These are phyloP conservation scores for Solanum hybrid DNA, from an alignment of 305 asterid species.

Conservation along the genomic window DNA sequence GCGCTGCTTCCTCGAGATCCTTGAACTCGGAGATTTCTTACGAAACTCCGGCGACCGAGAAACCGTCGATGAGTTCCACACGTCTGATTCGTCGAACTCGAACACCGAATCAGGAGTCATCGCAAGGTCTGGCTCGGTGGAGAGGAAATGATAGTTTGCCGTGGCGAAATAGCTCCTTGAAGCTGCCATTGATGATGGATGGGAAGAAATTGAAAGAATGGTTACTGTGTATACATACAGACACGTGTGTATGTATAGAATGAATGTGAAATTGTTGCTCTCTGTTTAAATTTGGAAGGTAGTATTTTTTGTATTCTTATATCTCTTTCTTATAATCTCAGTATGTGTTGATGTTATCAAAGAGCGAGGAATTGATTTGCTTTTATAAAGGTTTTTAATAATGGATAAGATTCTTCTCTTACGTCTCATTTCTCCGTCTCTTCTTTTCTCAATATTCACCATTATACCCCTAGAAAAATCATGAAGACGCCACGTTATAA, in stretches of 20 bases:
- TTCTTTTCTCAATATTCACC: constrained; percentile 8
- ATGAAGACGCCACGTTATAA: constrained; percentile 10
- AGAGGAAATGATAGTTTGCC: constrained; percentile 46
- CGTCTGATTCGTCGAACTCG: constrained; percentile 80
- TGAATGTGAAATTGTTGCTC: neutral
- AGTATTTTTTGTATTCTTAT: neutral
- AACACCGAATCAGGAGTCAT: constrained; percentile 25
- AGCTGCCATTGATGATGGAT: constrained; percentile 45
- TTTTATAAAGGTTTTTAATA: constrained; percentile 42
- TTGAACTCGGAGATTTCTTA: constrained; percentile 15
- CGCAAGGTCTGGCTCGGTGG: constrained; percentile 22
- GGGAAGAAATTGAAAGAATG: neutral
- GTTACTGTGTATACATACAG: neutral
- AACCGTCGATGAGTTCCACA: constrained; percentile 36
- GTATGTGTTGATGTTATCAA: neutral
- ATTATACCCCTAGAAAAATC: constrained; percentile 9
- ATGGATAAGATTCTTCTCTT: constrained; percentile 50
- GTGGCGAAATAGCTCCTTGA: constrained; percentile 43
- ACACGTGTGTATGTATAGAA: neutral
- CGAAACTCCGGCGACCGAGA: constrained; percentile 54
- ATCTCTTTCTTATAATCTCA: neutral
- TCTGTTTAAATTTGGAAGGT: neutral
- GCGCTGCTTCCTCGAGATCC: constrained; percentile 33
- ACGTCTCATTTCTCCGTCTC: constrained; percentile 10
- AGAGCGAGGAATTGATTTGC: constrained; percentile 13